These are phyloP conservation scores for Penicillium griseofulvum DNA, from an alignment of 2,329 filamentous ascomycete species.

Conservation along the genomic window DNA sequence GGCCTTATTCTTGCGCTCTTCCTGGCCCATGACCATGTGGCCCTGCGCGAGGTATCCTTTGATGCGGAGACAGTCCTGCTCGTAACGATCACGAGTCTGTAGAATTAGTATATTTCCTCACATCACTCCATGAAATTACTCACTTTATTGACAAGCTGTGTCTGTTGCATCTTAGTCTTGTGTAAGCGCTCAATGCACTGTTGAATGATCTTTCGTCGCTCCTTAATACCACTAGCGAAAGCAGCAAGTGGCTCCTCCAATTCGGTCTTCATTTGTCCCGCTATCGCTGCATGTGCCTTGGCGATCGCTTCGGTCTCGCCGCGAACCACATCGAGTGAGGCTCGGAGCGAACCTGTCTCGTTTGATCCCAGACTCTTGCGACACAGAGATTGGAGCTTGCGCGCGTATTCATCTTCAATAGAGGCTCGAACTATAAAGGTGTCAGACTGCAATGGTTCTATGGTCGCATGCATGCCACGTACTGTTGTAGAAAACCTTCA, in stretches of 20 bases:
- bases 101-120: constrained; percentile 2
- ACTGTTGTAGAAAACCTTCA: constrained; percentile 87
- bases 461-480: constrained; percentile 30
- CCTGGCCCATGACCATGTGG: constrained; percentile 99
- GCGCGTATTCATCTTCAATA: constrained; percentile 94
- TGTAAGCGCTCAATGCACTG: constrained; percentile 89
- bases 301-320: constrained; percentile 90
- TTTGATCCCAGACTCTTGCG: constrained; percentile 86
- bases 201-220: constrained; percentile 94
- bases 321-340: constrained; percentile 81
- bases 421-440: constrained; percentile 65
- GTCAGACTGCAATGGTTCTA: background rate
- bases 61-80: constrained; percentile 96
- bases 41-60: constrained; percentile 98
- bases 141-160: constrained; percentile 85
- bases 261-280: constrained; percentile 91
- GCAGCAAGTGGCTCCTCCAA: constrained; percentile 89
- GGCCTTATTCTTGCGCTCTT: constrained; percentile 97
- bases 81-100: constrained; percentile 85
- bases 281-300: constrained; percentile 87
- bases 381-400: constrained; percentile 80
- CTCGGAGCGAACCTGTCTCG: constrained; percentile 77
- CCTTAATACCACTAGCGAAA: constrained; percentile 93
- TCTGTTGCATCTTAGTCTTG: constrained; percentile 91
- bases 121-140: constrained; percentile 16